A percentile compares a stretch with the other conserved stretches of the same genome.
Conservation (phyloP, 1,284 basidiomycete species). For the Boletus mariae region DNA sequence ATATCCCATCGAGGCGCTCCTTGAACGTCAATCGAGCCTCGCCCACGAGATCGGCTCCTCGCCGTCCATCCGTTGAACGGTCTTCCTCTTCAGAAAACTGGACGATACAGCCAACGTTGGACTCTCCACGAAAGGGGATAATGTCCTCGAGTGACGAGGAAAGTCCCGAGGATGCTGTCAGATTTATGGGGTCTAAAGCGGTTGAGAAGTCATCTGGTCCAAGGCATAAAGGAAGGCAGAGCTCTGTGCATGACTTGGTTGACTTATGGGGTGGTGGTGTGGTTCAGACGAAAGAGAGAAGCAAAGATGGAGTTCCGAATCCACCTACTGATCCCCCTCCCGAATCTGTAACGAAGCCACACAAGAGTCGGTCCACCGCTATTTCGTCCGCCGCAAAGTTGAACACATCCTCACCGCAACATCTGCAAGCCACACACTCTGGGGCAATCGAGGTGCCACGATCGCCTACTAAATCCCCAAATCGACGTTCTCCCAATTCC, state of each 20-base stretch:
- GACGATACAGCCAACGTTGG: slow-evolving; percentile 11
- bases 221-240: slow-evolving; percentile 51
- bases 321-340: slow-evolving; percentile 17
- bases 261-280: slow-evolving; percentile 66
- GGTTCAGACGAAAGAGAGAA: slow-evolving; percentile 38
- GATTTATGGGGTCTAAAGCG: slow-evolving; percentile 28
- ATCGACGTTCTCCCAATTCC: slow-evolving; percentile 22
- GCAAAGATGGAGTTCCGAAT: slow-evolving; percentile 26
- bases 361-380: slow-evolving; percentile 21
- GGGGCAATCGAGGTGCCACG: slow-evolving; percentile 19
- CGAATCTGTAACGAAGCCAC: slow-evolving; percentile 15
- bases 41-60: slow-evolving; percentile 4
- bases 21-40: slow-evolving; percentile 13
- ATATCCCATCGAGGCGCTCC: slow-evolving; percentile 4
- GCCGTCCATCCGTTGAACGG: slow-evolving; percentile 14
- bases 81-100: slow-evolving; percentile 21
- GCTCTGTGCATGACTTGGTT: slow-evolving; percentile 76
- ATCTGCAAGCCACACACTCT: slow-evolving; percentile 22
- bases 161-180: slow-evolving; percentile 52
- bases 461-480: slow-evolving; percentile 32
- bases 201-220: slow-evolving; percentile 22
- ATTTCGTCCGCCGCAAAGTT: slow-evolving; percentile 18
- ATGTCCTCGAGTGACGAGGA: slow-evolving; percentile 56
- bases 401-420: slow-evolving; percentile 32
- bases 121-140: slow-evolving; percentile 18